These are phyloP conservation scores for Hericium erinaceus DNA, from an alignment of 768 basidiomycete genomes.

Conservation along the genomic window DNA sequence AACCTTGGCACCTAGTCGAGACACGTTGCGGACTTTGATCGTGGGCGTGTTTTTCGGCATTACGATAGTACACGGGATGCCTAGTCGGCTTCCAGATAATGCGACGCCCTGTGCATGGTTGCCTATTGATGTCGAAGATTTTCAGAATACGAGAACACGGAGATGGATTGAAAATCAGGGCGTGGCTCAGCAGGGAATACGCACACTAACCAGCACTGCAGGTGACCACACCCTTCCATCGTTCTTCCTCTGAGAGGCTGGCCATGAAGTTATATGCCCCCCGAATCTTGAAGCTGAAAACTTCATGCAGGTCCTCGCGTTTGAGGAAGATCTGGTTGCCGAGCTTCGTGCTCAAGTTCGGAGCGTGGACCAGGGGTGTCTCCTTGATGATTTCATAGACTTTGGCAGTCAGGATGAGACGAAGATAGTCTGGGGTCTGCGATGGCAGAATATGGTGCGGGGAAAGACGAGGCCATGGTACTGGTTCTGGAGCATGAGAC, in stretches of 20 bases:
- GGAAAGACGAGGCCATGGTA: slow-evolving; percentile 58
- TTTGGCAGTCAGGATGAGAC: slow-evolving; percentile 80
- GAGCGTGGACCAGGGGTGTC: slow-evolving; percentile 83
- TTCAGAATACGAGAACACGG: slow-evolving; percentile 3
- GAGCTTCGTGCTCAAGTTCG: slow-evolving; percentile 76
- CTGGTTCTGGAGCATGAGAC: slow-evolving; percentile 57
- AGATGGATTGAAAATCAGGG: slow-evolving; percentile 1
- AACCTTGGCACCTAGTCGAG: slow-evolving; percentile 91
- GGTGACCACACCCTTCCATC: slow-evolving; percentile 96
- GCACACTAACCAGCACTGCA: slow-evolving; percentile 93
- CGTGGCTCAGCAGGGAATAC: slow-evolving; percentile 19
- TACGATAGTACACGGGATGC: slow-evolving; percentile 95
- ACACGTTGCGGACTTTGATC: slow-evolving; percentile 94
- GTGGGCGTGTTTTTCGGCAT: slow-evolving; percentile 94
- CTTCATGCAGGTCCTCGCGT: slow-evolving; percentile 93
- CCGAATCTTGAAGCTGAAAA: slow-evolving; percentile 98
- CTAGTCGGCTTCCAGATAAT: slow-evolving; percentile 79
- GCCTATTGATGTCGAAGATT: slow-evolving; percentile 37
- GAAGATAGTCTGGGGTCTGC: slow-evolving; percentile 77
- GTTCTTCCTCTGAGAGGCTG: slow-evolving; percentile 72
- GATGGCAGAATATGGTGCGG: slow-evolving; percentile 55
- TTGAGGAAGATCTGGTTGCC: slow-evolving; percentile 96
- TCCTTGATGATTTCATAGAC: slow-evolving; percentile 86
- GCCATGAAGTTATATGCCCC: slow-evolving; percentile 99
- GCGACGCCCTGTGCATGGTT: slow-evolving; percentile 99